These are phyloP conservation scores for Stagonosporopsis cucurbitacearum DNA, from an alignment of 2,329 filamentous ascomycete genomes.

Conservation along the genomic window DNA sequence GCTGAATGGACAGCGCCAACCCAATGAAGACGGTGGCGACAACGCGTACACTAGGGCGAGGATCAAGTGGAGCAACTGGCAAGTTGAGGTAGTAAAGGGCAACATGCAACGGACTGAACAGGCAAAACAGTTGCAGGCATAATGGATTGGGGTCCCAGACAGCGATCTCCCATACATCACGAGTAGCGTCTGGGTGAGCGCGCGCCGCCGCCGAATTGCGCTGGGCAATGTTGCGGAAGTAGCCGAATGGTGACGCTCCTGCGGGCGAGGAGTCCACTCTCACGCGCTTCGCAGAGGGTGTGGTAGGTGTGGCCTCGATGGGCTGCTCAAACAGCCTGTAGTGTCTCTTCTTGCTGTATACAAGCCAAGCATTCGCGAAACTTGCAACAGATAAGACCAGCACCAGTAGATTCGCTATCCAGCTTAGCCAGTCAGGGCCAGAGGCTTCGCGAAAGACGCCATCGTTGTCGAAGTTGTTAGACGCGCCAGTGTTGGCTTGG, in stretches of 20 bases:
- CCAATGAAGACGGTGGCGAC: slow-evolving; percentile 82
- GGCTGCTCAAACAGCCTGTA: slow-evolving; percentile 91
- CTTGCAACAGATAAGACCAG: slow-evolving; percentile 72
- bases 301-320: slow-evolving; percentile 76
- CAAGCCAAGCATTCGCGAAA: slow-evolving; percentile 78
- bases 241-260: slow-evolving; percentile 77
- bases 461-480: slow-evolving; percentile 63
- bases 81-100: slow-evolving; percentile 88
- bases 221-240: slow-evolving; percentile 70
- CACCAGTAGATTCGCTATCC: slow-evolving; percentile 72
- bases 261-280: slow-evolving; percentile 83
- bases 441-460: slow-evolving; percentile 76
- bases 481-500: slow-evolving; percentile 72
- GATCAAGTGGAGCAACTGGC: slow-evolving; percentile 76
- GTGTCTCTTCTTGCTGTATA: slow-evolving; percentile 79
- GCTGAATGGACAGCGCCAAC: slow-evolving; percentile 74
- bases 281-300: slow-evolving; percentile 86
- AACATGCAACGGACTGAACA: slow-evolving; percentile 94
- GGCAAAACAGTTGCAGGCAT: slow-evolving; percentile 79
- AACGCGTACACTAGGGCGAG: slow-evolving; percentile 83
- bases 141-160: slow-evolving; percentile 93
- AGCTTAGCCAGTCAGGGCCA: slow-evolving; percentile 68
- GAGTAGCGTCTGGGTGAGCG: slow-evolving; percentile 79
- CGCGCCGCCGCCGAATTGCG: slow-evolving; percentile 77
- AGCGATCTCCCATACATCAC: slow-evolving; percentile 93